Conservation (phyloP, 805 yeast species). For the Starmerella stellata region DNA sequence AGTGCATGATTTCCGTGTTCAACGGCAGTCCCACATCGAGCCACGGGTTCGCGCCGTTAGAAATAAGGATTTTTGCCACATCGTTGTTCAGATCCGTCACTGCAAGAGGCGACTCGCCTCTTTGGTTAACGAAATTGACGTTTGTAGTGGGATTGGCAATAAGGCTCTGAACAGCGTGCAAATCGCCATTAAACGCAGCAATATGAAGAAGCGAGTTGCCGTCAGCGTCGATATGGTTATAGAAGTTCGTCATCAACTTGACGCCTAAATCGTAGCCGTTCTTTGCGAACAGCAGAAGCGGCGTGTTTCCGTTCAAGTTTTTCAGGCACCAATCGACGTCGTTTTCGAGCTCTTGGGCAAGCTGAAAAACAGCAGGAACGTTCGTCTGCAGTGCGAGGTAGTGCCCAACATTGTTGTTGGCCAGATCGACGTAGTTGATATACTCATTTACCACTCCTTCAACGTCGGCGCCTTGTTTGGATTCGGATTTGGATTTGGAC, state of each 20-base stretch:
- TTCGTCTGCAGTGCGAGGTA: slow-evolving; percentile 20
- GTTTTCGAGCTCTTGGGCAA: neutral
- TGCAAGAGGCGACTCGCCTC: slow-evolving; percentile 49
- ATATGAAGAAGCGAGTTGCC: slow-evolving; percentile 69
- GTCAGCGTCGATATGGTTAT: slow-evolving; percentile 48
- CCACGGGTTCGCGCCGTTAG: slow-evolving; percentile 33
- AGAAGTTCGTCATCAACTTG: slow-evolving; percentile 5
- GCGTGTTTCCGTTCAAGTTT: neutral
- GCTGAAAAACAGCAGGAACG: neutral
- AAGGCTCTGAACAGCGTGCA: slow-evolving; percentile 2
- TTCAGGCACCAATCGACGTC: slow-evolving; percentile 39
- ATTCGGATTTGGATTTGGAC: no score
- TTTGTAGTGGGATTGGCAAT: slow-evolving; percentile 25
- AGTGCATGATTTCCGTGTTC: neutral
- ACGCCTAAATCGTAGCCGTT: slow-evolving; percentile 2
- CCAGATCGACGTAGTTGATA: slow-evolving; percentile 33
- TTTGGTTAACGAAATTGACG: slow-evolving; percentile 42
- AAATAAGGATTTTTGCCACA: slow-evolving; percentile 36
- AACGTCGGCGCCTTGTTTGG: no score
- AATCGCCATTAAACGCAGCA: slow-evolving; percentile 29
- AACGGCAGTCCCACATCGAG: slow-evolving; percentile 1
- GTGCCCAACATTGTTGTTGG: slow-evolving; percentile 53
- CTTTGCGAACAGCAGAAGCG: neutral
- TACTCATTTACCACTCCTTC: slow-evolving; percentile 32
- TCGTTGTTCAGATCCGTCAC: slow-evolving; percentile 43